Conservation (phyloP, 768 basidiomycete genomes). For the Leucogyrophana mollusca region DNA sequence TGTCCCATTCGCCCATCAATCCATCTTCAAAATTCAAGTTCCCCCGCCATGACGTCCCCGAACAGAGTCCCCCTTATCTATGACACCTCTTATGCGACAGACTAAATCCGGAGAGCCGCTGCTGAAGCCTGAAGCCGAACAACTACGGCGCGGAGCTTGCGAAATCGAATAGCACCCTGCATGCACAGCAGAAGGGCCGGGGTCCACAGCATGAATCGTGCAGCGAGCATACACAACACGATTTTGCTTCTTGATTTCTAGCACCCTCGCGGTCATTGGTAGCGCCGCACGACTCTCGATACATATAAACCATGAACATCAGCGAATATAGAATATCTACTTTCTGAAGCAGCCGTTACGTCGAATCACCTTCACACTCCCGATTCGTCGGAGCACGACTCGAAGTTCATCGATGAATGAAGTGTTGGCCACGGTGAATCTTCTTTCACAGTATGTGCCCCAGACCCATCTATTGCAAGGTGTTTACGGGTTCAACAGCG, state of each 20-base stretch:
- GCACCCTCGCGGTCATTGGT: too few species aligned
- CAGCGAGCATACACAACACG: too few species aligned
- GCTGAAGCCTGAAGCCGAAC: too few species aligned
- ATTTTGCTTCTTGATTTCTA: too few species aligned
- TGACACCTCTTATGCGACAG: too few species aligned
- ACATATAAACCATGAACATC: slow-evolving; percentile 22
- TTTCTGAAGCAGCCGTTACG: slow-evolving; percentile 15
- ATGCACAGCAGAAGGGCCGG: too few species aligned
- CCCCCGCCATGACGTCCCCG: slow-evolving; percentile 14
- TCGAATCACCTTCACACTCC: slow-evolving; percentile 22
- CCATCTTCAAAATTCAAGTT: slow-evolving; percentile 26
- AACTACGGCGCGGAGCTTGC: too few species aligned
- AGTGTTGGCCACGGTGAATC: slow-evolving; percentile 22
- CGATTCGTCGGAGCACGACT: slow-evolving; percentile 21
- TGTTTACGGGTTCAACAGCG: too few species aligned
- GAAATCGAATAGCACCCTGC: too few species aligned
- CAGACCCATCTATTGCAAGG: slow-evolving; percentile 19
- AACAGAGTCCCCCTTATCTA: slow-evolving; percentile 23
- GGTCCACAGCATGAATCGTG: too few species aligned
- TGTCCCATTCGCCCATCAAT: slow-evolving; percentile 15
- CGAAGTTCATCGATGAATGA: slow-evolving; percentile 32
- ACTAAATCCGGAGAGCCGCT: too few species aligned
- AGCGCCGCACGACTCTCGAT: slow-evolving; percentile 22
- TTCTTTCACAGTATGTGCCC: slow-evolving; percentile 15
- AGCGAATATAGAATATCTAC: slow-evolving; percentile 29